Evolutionary conservation across 345 rosid species (phyloP), one percentile per base, ranked within the genome.

Genomic region (Dimocarpus longan): DNA sequence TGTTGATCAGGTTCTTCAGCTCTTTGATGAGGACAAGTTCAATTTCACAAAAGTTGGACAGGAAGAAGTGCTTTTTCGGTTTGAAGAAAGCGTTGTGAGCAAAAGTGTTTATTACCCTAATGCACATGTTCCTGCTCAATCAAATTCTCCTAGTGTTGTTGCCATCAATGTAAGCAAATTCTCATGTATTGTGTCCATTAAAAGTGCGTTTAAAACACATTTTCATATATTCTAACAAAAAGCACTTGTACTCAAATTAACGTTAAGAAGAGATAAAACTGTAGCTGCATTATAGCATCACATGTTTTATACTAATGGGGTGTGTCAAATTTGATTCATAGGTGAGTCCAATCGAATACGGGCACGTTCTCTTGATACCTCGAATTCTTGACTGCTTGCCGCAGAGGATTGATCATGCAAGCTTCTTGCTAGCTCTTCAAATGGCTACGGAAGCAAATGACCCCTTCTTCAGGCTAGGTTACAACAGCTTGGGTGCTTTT

Each of bases 401-500:
- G 6, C 91, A 84, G 81, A 84, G 86, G 88, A 88, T 90, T 44
- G 89, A 88, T 80, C 81, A 74, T 40, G 84, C 77, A 24, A 88
- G 89, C 84, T 84, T 88, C 78, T 78, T 83, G 79, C 89, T 88
- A 54, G 92, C 91, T 8, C 75, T 90, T 77, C 26, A 77, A 81
- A 79, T 86, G 84, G 91, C 91, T 21, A 77, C 40, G 19, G 90
- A 90, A 72, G 87, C 86, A 54, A 88, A 81, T 54, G 78, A 86
- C 79, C 88, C 87, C 24, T 84, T 71, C 74, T 90, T 88, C 66
- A 84, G 91, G 18, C 52, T 90, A 70, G 91, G 92, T 70, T 90
- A 90, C 85, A 90, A 88, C 81, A 90, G 91, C 84, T 75, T 88
- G 72, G 92, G 89, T 71, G 93, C 93, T 73, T 88, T 87, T 46